Evolutionary conservation across 2,329 filamentous ascomycete species (phyloP), one percentile per base, ranked within the genome.

Genomic region (Talaromyces sp.): DNA sequence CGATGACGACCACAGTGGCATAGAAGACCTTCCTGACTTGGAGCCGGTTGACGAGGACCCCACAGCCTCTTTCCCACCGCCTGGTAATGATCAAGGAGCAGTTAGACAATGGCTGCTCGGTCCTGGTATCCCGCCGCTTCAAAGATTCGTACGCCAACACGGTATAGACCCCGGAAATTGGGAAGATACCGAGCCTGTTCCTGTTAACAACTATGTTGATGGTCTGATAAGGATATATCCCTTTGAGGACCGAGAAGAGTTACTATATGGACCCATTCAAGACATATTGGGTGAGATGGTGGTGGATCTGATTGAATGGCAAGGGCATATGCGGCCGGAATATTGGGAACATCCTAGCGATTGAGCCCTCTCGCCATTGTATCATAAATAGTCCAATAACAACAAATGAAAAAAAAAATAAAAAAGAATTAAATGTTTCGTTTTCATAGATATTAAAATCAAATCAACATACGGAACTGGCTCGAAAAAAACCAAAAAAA

Each of bases 121-220:
- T 14, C 70, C 74, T 49, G 78, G 77, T 2, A 64, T 79, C 54
- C 71, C 73, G 19, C 69, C 70, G 8, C 67, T 80, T n/a, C 71
- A 73, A 22, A 73, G 70, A 13, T 80, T 78, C 60, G 66, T 80
- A 16, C 68, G 70, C 24, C 72, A 77, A 50, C 73, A 80, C 54
- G 78, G 78, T 5, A 73, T 80, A 35, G 78, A 80, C 62, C 74
- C 76, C 6, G 78, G 78, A 2, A 80, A 80, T 52, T 80, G 78
- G 78, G 73, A 73, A 8, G 73, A 76, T 6, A 66, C 74, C 14
- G 75, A 79, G 58, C 73, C 72, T 57, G 72, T 71, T 19, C 74
- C 76, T 1, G 52, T 80, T 37, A 72, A 70, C 3, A 73, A 76
- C 37, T 80, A 78, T 66, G 68, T 79, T 11, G 72, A 75, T 57